Base-by-base conservation (phyloP, 805 yeast genomes). In the Candida peoriensis region DNA sequence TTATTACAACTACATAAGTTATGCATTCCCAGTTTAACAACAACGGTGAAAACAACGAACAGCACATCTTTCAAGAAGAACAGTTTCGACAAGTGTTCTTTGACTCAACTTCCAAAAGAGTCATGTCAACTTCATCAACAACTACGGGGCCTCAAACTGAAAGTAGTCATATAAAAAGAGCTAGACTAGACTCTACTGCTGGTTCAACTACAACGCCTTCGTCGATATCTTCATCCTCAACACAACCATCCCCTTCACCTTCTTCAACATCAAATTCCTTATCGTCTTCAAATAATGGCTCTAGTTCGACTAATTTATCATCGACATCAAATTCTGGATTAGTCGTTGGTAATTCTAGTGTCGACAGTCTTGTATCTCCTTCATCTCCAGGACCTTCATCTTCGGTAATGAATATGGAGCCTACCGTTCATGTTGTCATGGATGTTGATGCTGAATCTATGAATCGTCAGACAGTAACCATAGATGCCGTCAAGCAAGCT, bases 1-100 rank as follows among this genome's bases (percentile, higher is more conserved):
- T 20, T 14, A 16, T 15, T 22, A 30, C 12, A n/a, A 5, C 14
- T 23, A 19, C 19, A n/a, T 14, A 16, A 17, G 27, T 15, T n/a
- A 65, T 64, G 69, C 61, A 53, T 41, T 58, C 66, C 6, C 68
- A 61, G 36, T 33, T 58, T 22, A 63, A 66, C 38, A 61, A 65
- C 40, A 51, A 49, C 34, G 21, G 41, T 10, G 53, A 63, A 15
- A 58, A 60, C 35, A 60, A 63, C 36, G 63, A 63, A 28, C 42
- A 42, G 32, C 65, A 62, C 37, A 43, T 55, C 25, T 51, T 52
- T 32, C 46, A 56, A 3, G 63, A 61, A 37, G 55, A 55, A 32
- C 55, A 54, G 33, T 50, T 52, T 43, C 44, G 55, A 36, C 44
- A 38, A 19, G 54, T 48, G 28, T 54, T 51, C 40, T 55, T 50